Base-by-base conservation (phyloP, 805 yeast species). In the Starmerella sp. region DNA sequence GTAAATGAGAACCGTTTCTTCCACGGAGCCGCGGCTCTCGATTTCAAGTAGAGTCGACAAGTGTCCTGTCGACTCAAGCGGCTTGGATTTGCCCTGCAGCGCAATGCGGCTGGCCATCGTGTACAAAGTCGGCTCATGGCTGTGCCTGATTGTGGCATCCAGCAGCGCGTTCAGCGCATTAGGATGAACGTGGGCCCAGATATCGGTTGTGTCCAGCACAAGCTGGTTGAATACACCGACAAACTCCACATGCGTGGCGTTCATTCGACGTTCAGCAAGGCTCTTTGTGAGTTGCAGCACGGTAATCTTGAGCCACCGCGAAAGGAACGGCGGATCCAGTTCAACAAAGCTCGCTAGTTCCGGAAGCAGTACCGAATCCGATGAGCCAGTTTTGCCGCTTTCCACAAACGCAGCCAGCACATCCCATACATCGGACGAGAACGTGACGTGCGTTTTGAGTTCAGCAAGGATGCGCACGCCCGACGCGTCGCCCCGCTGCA, bases 121-220 rank as follows among this genome's bases (percentile, higher is more conserved):
- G 31, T 47, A 51, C 60, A 86, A 62, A n/a, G 78, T 72, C 0
- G 57, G 55, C 2, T 62, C 66, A 31, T 73, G 60, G 13, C 61
- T 58, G 1, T 78, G 63, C 84, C 88, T 61, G 2, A 69, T 67
- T 1, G 63, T 48, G 0, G 65, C 61, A 31, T 64, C 63, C 2
- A 71, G 45, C n/a, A 68, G 56, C 9, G 71, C 63, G 34, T 70
- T 71, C 34, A 67, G 13, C 1, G 56, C 54, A 15, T 57, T 57
- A 14, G 38, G 54, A 42, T 58, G 55, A 3, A 57, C 62, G 10
- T 53, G 44, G 15, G 53, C 43, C 57, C 57, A 59, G 6, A 59
- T 15, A 34, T 43, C 29, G 2, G 35, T 14, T 15, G 10, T 28
- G 8, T 22, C 38, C 1, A 10, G 38, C 38, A 42, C 30, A 2